phyloP scores from a whole-genome alignment of 176 grass and related monocot species.

The Chrysopogon serrulatus region DNA sequence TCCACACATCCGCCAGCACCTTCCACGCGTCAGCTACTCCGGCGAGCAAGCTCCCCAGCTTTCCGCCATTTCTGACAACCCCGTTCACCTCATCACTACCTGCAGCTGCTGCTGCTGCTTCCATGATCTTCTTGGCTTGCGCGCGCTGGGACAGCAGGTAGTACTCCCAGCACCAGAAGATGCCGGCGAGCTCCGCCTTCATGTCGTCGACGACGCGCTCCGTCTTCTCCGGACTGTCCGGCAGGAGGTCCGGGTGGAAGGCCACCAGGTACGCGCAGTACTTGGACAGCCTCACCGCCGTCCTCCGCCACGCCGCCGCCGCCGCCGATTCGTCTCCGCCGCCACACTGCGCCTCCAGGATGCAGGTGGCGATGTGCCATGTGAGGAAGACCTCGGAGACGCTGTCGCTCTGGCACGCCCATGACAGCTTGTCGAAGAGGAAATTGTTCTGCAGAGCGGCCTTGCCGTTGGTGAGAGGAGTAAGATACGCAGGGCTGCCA shows the following conservation, averaged over 20 bases:
- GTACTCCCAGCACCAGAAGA: neutral
- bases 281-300: neutral
- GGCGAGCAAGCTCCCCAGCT: neutral
- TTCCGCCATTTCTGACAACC: neutral
- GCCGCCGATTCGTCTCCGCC: neutral
- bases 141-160: neutral
- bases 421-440: neutral
- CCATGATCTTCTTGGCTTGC: neutral
- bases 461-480: neutral
- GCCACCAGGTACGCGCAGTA: conserved; percentile 7
- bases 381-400: conserved; percentile 3
- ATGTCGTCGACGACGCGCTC: neutral
- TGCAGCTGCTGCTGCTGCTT: neutral
- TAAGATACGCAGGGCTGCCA: too few relatives aligned
- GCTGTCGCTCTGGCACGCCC: neutral
- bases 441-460: neutral
- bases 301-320: neutral
- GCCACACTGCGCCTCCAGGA: neutral
- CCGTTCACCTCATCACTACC: neutral
- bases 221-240: neutral
- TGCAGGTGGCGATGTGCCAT: neutral
- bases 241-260: neutral
- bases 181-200: neutral
- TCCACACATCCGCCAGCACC: neutral
- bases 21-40: neutral